Base-by-base conservation (phyloP, 1,139 yeast genomes). In the Geotrichum bryndzae region DNA sequence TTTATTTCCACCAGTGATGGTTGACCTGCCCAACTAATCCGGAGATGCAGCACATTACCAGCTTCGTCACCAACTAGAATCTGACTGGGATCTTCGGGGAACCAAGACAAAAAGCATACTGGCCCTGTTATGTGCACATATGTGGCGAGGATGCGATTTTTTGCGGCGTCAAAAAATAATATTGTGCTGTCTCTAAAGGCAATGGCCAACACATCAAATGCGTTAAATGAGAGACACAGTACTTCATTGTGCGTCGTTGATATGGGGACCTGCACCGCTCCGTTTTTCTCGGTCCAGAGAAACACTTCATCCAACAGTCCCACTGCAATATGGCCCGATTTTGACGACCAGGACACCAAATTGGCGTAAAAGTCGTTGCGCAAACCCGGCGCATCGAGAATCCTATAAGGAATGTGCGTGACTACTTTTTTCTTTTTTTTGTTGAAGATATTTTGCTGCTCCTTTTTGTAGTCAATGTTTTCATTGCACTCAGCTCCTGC, bases 331-430 rank as follows among this genome's bases (percentile, higher is more conserved):
- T 78, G 78, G 33, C 80, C 80, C 18, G 63, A 53, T 31, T 70
- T 70, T 2, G 73, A 72, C 0, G 92, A 85, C 96, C 96, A 90
- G 11, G 92, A 82, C 0, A 90, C 82, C 57, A 88, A 76, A 69
- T 89, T 88, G 0, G 90, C 82, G 73, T 91, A 91, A 71, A 86
- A 91, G 72, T 91, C 97, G 70, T 90, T 87, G 63, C 88, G 77
- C 59, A 91, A 74, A 0, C 85, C 85, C 0, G 92, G 94, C 0
- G 96, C 96, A 69, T 87, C 90, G 27, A 90, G 73, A 0, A 84
- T 83, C 61, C 81, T 76, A 66, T 74, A 81, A 0, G 85, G 82
- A 31, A 63, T 63, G 54, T 58, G 63, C 5, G 63, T 57, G 4
- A 57, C 41, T 3, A 61, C 51, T 38, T 54, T 57, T 41, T 56